These are phyloP conservation scores for Hanseniaspora nectarophila DNA, from an alignment of 805 yeast species.

Conservation along the genomic window DNA sequence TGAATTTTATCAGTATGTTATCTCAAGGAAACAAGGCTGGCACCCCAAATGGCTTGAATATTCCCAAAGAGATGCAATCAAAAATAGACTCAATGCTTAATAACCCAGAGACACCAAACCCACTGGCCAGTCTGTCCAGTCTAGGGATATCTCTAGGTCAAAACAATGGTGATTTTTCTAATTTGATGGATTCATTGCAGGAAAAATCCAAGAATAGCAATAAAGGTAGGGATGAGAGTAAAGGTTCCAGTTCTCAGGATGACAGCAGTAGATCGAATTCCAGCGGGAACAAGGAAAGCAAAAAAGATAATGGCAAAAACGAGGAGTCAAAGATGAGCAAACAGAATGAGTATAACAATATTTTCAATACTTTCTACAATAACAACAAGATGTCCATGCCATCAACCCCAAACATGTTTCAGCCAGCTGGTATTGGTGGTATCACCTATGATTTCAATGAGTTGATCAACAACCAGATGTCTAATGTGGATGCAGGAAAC, in stretches of 20 bases:
- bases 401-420: slow-evolving; percentile 20
- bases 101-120: slow-evolving; percentile 1
- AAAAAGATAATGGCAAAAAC: slow-evolving; percentile 20
- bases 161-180: slow-evolving; percentile 1
- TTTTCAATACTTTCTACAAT: slow-evolving; percentile 16
- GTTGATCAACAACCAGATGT: slow-evolving; percentile 14
- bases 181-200: background rate
- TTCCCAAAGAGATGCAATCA: background rate
- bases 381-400: slow-evolving; percentile 16
- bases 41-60: background rate
- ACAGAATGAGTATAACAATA: slow-evolving; percentile 12
- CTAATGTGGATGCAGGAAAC: slow-evolving; percentile 18
- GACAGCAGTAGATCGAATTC: slow-evolving; percentile 9
- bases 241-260: background rate
- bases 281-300: slow-evolving; percentile 20
- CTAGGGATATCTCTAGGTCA: slow-evolving; percentile 13
- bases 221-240: background rate
- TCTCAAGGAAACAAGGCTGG: background rate
- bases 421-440: slow-evolving; percentile 27
- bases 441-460: slow-evolving; percentile 26
- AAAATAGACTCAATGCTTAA: background rate
- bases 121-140: slow-evolving; percentile 1
- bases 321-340: slow-evolving; percentile 17
- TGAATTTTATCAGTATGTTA: slow-evolving; percentile 1
- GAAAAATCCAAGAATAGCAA: background rate